Evolutionary conservation across 2,329 filamentous ascomycete species (phyloP).

Genomic region (Aspergillus candidus): DNA sequence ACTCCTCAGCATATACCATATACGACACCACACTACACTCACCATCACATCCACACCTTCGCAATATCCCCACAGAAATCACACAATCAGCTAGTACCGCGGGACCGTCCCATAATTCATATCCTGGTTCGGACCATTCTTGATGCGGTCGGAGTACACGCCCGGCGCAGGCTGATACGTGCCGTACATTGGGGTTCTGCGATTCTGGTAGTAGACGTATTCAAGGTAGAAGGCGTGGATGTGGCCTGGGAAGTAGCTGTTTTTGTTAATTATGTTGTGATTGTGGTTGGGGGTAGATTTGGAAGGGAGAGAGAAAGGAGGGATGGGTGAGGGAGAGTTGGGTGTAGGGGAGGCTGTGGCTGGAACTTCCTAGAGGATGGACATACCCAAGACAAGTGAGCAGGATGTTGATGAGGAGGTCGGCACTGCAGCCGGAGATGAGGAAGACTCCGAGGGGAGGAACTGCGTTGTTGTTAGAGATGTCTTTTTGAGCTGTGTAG

Average conservation of each 20-base stretch:
- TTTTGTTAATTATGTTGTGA: background rate
- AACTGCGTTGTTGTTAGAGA: conserved; percentile 39
- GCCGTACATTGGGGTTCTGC: conserved; percentile 17
- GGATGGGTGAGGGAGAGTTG: background rate
- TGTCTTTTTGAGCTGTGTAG: too few species aligned
- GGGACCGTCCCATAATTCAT: conserved; percentile 22
- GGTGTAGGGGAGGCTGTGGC: background rate
- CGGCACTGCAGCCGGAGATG: conserved; percentile 59
- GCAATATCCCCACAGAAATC: too few species aligned
- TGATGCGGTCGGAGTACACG: conserved; percentile 37
- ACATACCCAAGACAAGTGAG: conserved; percentile 59
- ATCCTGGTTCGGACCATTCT: conserved; percentile 27
- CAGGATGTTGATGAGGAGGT: conserved; percentile 62
- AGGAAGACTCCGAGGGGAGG: conserved; percentile 60
- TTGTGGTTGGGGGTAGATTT: too few species aligned
- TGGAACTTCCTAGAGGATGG: background rate
- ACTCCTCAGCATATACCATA: too few species aligned
- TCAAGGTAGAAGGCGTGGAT: conserved; percentile 76
- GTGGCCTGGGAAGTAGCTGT: conserved; percentile 67
- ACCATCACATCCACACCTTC: too few species aligned
- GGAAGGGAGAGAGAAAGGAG: too few species aligned
- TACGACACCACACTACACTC: too few species aligned
- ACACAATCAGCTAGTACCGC: conserved; percentile 2
- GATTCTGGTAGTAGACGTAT: conserved; percentile 75
- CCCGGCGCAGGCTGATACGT: conserved; percentile 27